These are phyloP conservation scores for Trichosporon inkin DNA, from an alignment of 1,284 basidiomycete species.

Conservation along the genomic window DNA sequence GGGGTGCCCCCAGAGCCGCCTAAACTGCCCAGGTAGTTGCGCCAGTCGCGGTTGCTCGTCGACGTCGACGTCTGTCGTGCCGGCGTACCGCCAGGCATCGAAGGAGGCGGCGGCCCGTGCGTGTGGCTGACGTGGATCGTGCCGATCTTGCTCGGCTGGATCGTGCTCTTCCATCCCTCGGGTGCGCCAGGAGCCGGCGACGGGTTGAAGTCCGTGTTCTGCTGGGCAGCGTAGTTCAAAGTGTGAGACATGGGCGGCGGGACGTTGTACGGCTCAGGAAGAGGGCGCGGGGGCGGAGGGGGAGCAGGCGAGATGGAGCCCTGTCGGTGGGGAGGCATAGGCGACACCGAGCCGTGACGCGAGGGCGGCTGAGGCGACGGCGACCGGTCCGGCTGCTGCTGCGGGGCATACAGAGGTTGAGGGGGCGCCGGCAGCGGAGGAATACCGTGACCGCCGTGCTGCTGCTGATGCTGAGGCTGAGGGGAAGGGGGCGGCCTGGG, in stretches of 20 bases:
- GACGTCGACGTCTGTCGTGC: slow-evolving; percentile 1
- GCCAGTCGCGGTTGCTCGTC: slow-evolving; percentile 34
- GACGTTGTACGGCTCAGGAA: slow-evolving; percentile 2
- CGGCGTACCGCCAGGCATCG: not conserved
- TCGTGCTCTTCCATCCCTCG: slow-evolving; percentile 8
- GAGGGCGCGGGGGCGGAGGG: slow-evolving; percentile 7
- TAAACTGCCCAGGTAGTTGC: slow-evolving; percentile 36
- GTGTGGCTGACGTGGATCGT: not conserved
- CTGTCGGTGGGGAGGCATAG: not conserved
- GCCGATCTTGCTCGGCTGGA: not conserved
- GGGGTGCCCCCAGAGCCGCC: not conserved
- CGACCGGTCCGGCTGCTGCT: not conserved
- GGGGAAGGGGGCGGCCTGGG: not conserved
- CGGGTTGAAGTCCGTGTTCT: slow-evolving; percentile 10
- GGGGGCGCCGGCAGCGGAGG: not conserved
- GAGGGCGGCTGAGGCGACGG: slow-evolving; percentile 4
- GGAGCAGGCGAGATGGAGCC: not conserved
- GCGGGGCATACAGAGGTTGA: slow-evolving; percentile 8
- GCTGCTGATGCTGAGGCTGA: slow-evolving; percentile 7
- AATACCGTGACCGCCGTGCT: not conserved
- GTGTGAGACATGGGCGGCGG: slow-evolving; percentile 14
- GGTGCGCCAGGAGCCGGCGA: slow-evolving; percentile 7
- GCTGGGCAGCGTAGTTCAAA: slow-evolving; percentile 11
- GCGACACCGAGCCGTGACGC: not conserved
- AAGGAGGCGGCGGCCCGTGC: not conserved